Conservation (phyloP, 257 asterid genomes). For the Buddleja alternifolia region DNA sequence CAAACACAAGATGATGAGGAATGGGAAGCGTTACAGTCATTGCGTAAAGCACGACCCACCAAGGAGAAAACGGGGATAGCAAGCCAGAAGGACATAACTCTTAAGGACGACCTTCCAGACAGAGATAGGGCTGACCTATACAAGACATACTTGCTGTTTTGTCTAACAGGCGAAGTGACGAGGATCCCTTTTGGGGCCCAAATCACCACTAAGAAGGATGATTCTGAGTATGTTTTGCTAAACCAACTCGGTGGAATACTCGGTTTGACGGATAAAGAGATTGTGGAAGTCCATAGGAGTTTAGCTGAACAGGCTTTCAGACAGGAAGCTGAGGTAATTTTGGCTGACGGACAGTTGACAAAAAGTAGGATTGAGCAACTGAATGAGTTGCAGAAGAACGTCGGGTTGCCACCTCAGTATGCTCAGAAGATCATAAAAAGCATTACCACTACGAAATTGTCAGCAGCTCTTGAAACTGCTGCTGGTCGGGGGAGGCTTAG, state of each 20-base stretch:
- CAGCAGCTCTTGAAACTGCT: constrained; percentile 94
- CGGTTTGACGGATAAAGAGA: constrained; percentile 77
- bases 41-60: constrained; percentile 60
- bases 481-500: constrained; percentile 86
- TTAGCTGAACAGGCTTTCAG: constrained; percentile 93
- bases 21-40: constrained; percentile 85
- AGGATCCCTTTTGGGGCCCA: constrained; percentile 79
- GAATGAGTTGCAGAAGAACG: constrained; percentile 69
- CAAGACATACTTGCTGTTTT: constrained; percentile 81
- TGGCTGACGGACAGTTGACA: constrained; percentile 93
- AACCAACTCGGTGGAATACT: constrained; percentile 84
- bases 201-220: constrained; percentile 79
- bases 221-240: constrained; percentile 69
- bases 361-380: constrained; percentile 78
- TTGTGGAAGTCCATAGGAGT: constrained; percentile 79
- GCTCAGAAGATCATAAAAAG: constrained; percentile 80
- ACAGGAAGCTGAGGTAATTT: constrained; percentile 89
- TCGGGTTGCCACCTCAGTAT: constrained; percentile 84
- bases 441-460: constrained; percentile 74
- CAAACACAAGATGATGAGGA: constrained; percentile 44
- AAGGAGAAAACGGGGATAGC: constrained; percentile 51
- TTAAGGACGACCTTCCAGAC: constrained; percentile 85
- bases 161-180: constrained; percentile 87
- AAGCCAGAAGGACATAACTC: constrained; percentile 79
- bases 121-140: constrained; percentile 86